Conservation (phyloP, 768 basidiomycete genomes). For the Porphyrellus cyaneotinctus region DNA sequence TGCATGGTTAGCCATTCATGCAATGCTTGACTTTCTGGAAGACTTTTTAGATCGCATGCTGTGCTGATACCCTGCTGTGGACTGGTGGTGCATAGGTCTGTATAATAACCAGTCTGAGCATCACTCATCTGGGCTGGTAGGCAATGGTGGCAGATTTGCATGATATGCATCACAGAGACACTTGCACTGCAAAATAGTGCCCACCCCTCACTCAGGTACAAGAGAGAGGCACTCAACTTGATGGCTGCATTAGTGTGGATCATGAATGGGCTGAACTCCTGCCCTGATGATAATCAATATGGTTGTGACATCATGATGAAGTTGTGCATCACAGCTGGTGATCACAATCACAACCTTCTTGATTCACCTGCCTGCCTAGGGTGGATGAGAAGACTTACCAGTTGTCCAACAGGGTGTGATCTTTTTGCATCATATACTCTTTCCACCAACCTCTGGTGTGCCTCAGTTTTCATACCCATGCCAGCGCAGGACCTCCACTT, state of each 20-base stretch:
- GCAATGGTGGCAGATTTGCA: slow-evolving; percentile 8
- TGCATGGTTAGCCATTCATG: not conserved
- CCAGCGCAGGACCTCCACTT: too few relatives aligned
- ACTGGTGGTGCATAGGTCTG: not conserved
- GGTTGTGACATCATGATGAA: slow-evolving; percentile 4
- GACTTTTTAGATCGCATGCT: not conserved
- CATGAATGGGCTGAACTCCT: slow-evolving; percentile 1
- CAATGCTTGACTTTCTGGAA: slow-evolving; percentile 2
- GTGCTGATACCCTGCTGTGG: not conserved
- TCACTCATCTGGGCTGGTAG: not conserved
- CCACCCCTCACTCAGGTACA: not conserved
- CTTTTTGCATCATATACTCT: not conserved
- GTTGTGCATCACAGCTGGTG: not conserved
- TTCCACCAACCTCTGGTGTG: not conserved
- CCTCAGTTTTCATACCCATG: not conserved
- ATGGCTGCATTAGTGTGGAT: slow-evolving; percentile 7
- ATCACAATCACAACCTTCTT: not conserved
- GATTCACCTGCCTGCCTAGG: not conserved
- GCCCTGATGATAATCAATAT: slow-evolving; percentile 5
- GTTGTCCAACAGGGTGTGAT: slow-evolving; percentile 5
- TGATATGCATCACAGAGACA: slow-evolving; percentile 1
- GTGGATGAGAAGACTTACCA: not conserved
- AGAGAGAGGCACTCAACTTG: slow-evolving; percentile 3
- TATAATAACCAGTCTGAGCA: not conserved
- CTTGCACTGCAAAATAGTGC: not conserved